These are phyloP conservation scores for Lachnellula hyalina DNA, from an alignment of 2,329 filamentous ascomycete genomes.

Conservation along the genomic window DNA sequence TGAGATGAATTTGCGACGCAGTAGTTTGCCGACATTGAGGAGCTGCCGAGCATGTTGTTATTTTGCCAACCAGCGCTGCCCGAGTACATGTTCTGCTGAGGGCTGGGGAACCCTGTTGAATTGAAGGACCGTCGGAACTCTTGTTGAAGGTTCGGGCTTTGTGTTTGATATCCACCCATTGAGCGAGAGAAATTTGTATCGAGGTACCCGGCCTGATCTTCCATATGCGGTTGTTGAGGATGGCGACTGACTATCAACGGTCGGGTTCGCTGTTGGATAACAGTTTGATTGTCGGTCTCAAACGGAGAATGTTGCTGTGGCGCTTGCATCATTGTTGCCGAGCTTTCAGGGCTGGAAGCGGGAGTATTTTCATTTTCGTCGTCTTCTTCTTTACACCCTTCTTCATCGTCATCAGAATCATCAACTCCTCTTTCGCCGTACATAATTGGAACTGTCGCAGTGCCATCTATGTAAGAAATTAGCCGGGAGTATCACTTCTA, in stretches of 20 bases:
- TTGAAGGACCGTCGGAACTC: constrained; percentile 16
- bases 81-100: constrained; percentile 14
- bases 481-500: neutral
- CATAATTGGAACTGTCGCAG: constrained; percentile 18
- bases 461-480: constrained; percentile 11
- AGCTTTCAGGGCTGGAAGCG: constrained; percentile 13
- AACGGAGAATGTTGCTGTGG: constrained; percentile 13
- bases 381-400: constrained; percentile 20
- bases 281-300: constrained; percentile 10
- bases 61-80: constrained; percentile 3
- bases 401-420: constrained; percentile 19
- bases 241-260: constrained; percentile 3
- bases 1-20: constrained; percentile 21
- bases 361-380: constrained; percentile 13
- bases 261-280: constrained; percentile 12
- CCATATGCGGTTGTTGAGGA: constrained; percentile 7
- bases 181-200: constrained; percentile 5
- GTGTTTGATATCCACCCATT: constrained; percentile 10
- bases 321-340: constrained; percentile 15
- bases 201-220: constrained; percentile 11
- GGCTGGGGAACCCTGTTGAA: constrained; percentile 8
- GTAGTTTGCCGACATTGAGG: constrained; percentile 9
- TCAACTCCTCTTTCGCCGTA: constrained; percentile 16
- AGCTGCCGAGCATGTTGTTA: constrained; percentile 12
- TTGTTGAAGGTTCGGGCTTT: constrained; percentile 12